Evolutionary conservation across 768 basidiomycete genomes (phyloP).

Genomic region (Chalciporus chontae): DNA sequence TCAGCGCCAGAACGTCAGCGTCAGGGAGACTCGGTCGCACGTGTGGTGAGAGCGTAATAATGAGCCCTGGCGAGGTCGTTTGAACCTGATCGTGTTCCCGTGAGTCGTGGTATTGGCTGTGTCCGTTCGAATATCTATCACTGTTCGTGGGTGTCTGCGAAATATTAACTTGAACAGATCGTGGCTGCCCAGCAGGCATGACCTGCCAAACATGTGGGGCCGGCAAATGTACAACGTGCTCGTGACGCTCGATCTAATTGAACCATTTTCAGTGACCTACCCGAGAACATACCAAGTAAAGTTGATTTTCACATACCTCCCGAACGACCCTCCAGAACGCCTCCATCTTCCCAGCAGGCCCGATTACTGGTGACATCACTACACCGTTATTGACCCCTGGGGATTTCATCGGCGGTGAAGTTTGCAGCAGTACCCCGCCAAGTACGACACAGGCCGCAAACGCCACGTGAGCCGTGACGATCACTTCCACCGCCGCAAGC

Average conservation of each 20-base stretch:
- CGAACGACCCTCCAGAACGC: conserved; percentile 76
- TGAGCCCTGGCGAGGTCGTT: conserved; percentile 40
- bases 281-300: neutral
- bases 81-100: neutral
- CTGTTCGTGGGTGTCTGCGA: neutral
- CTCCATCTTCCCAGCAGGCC: conserved; percentile 66
- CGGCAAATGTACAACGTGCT: conserved; percentile 76
- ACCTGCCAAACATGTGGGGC: conserved; percentile 91
- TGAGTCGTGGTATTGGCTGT: conserved; percentile 10
- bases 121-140: conserved; percentile 7
- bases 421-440: conserved; percentile 86
- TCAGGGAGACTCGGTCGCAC: conserved; percentile 65
- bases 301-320: conserved; percentile 50
- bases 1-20: conserved; percentile 66
- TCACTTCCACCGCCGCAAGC: conserved; percentile 73
- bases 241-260: conserved; percentile 74
- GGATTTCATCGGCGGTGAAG: conserved; percentile 55
- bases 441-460: conserved; percentile 82
- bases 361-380: conserved; percentile 5
- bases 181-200: conserved; percentile 39
- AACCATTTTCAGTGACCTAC: neutral
- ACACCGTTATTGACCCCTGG: conserved; percentile 13
- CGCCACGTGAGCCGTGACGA: conserved; percentile 78
- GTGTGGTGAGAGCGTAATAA: conserved; percentile 80
- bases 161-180: conserved; percentile 2